These are phyloP conservation scores for Tolypocladium inflatum DNA, from an alignment of 2,329 filamentous ascomycete species.

Conservation along the genomic window DNA sequence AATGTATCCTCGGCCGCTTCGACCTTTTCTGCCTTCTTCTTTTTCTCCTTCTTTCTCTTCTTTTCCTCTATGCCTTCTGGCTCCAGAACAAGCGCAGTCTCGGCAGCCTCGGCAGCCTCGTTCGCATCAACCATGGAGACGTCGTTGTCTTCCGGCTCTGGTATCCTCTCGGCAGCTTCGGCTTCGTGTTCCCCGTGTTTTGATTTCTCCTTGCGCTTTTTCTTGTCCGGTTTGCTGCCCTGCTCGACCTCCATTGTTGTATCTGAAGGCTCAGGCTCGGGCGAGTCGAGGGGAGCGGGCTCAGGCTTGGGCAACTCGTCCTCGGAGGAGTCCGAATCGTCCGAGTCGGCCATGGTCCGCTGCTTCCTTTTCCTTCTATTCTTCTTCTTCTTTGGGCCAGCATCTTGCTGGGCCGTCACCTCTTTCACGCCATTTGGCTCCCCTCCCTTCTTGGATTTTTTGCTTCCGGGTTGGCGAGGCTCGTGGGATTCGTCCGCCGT, in stretches of 20 bases:
- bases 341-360: conserved; percentile 17
- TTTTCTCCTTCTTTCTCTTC: conserved; percentile 5
- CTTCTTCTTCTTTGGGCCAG: conserved; percentile 13
- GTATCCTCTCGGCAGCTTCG: background rate
- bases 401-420: conserved; percentile 1
- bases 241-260: background rate
- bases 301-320: conserved; percentile 7
- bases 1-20: conserved; percentile 11
- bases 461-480: conserved; percentile 19
- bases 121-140: conserved; percentile 4
- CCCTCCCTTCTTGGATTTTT: conserved; percentile 20
- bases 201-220: background rate
- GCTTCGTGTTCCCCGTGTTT: background rate
- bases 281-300: conserved; percentile 5
- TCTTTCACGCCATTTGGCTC: conserved; percentile 2
- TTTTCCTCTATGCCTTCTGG: conserved; percentile 4
- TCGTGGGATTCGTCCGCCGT: conserved; percentile 16
- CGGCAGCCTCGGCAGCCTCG: background rate
- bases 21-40: conserved; percentile 16
- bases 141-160: background rate
- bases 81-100: background rate
- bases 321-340: conserved; percentile 7
- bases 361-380: conserved; percentile 25
- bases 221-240: background rate
- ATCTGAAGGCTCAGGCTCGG: background rate